These are phyloP conservation scores for Blumeria hordei DNA, from an alignment of 2,329 filamentous ascomycete species.

Conservation along the genomic window DNA sequence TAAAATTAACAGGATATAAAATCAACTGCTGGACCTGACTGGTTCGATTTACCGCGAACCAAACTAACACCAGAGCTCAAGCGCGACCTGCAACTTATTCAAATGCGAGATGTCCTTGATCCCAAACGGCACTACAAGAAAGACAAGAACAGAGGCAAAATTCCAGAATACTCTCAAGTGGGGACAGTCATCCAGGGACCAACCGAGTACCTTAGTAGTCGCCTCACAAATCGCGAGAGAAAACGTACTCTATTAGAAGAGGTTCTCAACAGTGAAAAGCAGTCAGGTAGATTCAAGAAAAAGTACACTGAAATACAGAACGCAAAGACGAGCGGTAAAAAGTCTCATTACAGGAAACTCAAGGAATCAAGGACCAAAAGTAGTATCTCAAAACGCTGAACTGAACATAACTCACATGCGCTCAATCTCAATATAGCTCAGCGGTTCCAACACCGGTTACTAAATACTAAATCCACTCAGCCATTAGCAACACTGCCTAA, in stretches of 20 bases:
- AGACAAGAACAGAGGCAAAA: slow-evolving; percentile 37
- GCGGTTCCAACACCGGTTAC: slow-evolving; percentile 2
- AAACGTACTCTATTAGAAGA: slow-evolving; percentile 76
- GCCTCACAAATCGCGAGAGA: slow-evolving; percentile 66
- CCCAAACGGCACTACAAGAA: slow-evolving; percentile 46
- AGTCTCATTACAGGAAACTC: slow-evolving; percentile 65
- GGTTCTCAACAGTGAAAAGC: slow-evolving; percentile 42
- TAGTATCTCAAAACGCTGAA: not conserved
- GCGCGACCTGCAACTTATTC: slow-evolving; percentile 68
- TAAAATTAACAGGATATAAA: slow-evolving; percentile 18
- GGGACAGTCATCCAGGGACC: slow-evolving; percentile 74
- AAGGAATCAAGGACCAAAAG: slow-evolving; percentile 20
- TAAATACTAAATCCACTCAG: too few species aligned
- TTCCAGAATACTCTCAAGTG: slow-evolving; percentile 69
- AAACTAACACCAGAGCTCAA: slow-evolving; percentile 66
- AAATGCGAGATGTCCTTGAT: slow-evolving; percentile 74
- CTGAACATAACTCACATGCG: not conserved
- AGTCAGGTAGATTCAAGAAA: slow-evolving; percentile 50
- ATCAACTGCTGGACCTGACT: slow-evolving; percentile 51
- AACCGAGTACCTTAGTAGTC: slow-evolving; percentile 62
- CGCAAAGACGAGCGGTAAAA: slow-evolving; percentile 69
- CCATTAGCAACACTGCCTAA: too few species aligned
- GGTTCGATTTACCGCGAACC: slow-evolving; percentile 76
- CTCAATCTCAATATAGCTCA: not conserved
- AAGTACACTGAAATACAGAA: slow-evolving; percentile 75